phyloP scores from a whole-genome alignment of 1,284 basidiomycete species.

The Testicularia cyperi region DNA sequence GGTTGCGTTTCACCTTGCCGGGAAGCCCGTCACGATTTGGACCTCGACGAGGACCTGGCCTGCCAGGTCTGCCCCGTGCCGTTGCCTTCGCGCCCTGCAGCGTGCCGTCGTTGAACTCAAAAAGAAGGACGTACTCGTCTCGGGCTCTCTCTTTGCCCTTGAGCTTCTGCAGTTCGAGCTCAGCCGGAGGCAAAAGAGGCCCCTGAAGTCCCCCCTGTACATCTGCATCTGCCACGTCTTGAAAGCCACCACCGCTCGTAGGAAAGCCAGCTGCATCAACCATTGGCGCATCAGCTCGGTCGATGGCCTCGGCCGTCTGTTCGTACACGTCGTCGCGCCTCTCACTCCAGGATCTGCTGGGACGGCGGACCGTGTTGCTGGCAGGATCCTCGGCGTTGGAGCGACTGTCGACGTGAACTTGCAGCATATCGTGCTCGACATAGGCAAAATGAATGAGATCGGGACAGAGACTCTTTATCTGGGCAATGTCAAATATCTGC shows the following conservation, averaged over 20 bases:
- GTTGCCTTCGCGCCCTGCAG: conserved; percentile 60
- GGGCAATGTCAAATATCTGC: conserved; percentile 75
- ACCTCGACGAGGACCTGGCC: conserved; percentile 33
- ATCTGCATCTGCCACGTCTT: conserved; percentile 29
- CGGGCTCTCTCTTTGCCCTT: conserved; percentile 41
- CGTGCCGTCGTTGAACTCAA: conserved; percentile 62
- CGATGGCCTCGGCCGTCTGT: conserved; percentile 23
- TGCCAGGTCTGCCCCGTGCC: conserved; percentile 50
- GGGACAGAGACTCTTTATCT: conserved; percentile 85
- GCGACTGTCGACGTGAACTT: conserved; percentile 64
- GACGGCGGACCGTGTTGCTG: conserved; percentile 18
- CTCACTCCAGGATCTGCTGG: conserved; percentile 9
- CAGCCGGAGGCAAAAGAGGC: conserved; percentile 19
- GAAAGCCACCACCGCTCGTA: conserved; percentile 30
- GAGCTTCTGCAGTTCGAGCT: conserved; percentile 24
- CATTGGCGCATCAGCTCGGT: conserved; percentile 4
- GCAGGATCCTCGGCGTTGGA: conserved; percentile 24
- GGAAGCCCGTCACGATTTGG: conserved; percentile 18
- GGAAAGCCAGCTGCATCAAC: conserved; percentile 29
- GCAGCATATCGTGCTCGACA: conserved; percentile 70
- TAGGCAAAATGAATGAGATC: conserved; percentile 80
- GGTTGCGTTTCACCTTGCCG: conserved; percentile 15
- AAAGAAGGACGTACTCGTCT: conserved; percentile 58
- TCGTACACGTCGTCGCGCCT: conserved; percentile 40
- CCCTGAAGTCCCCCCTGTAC: conserved; percentile 7